Conservation (phyloP, 768 basidiomycete genomes). For the Royoungia palumana region DNA sequence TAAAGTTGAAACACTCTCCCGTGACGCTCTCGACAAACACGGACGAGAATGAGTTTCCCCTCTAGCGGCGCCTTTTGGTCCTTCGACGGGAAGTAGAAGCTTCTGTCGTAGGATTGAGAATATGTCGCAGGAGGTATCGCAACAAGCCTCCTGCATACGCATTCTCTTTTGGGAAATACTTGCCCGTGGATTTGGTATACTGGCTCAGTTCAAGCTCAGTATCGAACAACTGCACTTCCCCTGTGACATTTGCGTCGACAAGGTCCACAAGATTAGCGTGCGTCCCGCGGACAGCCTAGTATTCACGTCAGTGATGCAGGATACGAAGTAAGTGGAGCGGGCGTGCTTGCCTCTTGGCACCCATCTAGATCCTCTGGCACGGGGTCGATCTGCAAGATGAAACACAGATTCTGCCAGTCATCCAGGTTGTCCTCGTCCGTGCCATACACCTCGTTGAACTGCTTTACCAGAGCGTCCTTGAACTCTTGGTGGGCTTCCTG, state of each 20-base stretch:
- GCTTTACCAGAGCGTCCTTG: slow-evolving; percentile 10
- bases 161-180: slow-evolving; percentile 14
- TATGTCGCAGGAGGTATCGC: slow-evolving; percentile 14
- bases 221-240: neutral
- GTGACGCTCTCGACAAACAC: neutral
- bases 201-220: slow-evolving; percentile 9
- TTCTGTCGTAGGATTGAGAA: neutral
- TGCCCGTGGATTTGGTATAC: slow-evolving; percentile 7
- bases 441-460: slow-evolving; percentile 17
- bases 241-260: slow-evolving; percentile 10
- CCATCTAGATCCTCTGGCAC: slow-evolving; percentile 2
- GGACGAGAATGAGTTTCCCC: slow-evolving; percentile 9
- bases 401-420: slow-evolving; percentile 11
- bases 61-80: slow-evolving; percentile 7
- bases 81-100: neutral
- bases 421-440: slow-evolving; percentile 1
- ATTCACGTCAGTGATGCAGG: neutral
- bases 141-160: slow-evolving; percentile 16
- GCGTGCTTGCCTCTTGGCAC: slow-evolving; percentile 12
- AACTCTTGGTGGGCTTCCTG: neutral
- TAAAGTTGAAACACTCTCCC: slow-evolving; percentile 2
- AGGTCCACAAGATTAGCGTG: slow-evolving; percentile 21
- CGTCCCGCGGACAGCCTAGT: neutral
- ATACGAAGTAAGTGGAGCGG: too few relatives aligned
- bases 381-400: slow-evolving; percentile 1